Base-by-base conservation (phyloP, 176 grass and related monocot genomes). In the Hordeum marinum region DNA sequence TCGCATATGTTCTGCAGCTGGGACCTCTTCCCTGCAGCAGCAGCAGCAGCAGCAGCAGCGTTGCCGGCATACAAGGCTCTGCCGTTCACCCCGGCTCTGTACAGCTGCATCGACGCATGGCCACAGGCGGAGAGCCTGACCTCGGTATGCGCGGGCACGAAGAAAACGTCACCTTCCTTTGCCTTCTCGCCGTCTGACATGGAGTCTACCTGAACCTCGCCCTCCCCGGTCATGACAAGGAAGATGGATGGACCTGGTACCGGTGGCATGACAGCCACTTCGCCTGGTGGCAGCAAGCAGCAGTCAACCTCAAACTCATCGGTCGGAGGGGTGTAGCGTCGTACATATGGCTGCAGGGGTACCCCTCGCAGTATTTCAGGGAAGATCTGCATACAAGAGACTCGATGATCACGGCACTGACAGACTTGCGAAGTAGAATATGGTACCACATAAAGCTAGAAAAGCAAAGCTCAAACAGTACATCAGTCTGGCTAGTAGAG, bases 271-370 rank as follows among this genome's bases (percentile, higher is more conserved):
- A 85, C 74, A 77, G 90, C 62, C 9, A 77, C 36, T 87, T 92
- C 86, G 8, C 78, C 69, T 77, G 87, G 55, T 11, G 75, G 63
- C 18, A 95, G 77, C 23, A 84, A 73, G 75, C 80, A 92, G 40
- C 36, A 68, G 77, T 98, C 91, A 0, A 98, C 96, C 79, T 95
- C 96, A 17, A 98, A 98, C 82, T 98, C 96, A 4, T 92, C 90
- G 18, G 93, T 95, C 27, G 96, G 91, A 84, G 93, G 88, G 11
- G 93, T 95, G 68, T 98, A 98, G 15, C 91, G 89, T 63, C 81
- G 90, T 52, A 95, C 68, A 21, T 86, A 68, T 67, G 59, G 76
- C 39, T 92, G 87, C 63, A 98, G 40, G 7, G 68, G 72, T 37
- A 79, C 41, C 17, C 93, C 96, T 40, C 76, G 72, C 69, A 94